Conservation (phyloP, 306 rosid genomes). For the Prunus persica region DNA sequence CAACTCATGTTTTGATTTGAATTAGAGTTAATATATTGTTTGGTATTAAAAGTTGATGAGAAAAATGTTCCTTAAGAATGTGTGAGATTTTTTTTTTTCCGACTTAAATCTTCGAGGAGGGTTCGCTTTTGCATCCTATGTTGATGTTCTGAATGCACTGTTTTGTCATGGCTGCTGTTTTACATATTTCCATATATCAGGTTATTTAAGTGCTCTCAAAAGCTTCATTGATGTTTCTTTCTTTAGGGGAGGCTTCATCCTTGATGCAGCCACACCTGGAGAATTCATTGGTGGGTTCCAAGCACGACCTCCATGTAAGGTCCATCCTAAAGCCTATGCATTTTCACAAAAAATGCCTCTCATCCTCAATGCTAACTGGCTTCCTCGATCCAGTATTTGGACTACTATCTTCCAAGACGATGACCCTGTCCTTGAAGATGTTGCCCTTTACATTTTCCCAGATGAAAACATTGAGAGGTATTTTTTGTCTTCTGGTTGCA, state of each 20-base stretch:
- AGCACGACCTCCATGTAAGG: conserved; percentile 58
- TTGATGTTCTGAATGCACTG: neutral
- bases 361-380: conserved; percentile 40
- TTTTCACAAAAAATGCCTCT: conserved; percentile 49
- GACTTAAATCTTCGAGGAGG: neutral
- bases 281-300: conserved; percentile 45
- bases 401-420: conserved; percentile 40
- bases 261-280: conserved; percentile 15
- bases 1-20: neutral
- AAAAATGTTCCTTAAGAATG: neutral
- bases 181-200: neutral
- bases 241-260: conserved; percentile 64
- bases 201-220: neutral
- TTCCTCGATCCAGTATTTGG: conserved; percentile 37
- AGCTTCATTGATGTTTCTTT: conserved; percentile 15
- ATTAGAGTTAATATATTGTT: neutral
- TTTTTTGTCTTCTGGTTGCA: conserved; percentile 23
- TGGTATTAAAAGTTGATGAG: neutral
- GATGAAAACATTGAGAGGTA: conserved; percentile 45
- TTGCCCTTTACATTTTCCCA: conserved; percentile 71
- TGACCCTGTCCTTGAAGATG: conserved; percentile 52
- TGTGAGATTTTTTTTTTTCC: neutral
- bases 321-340: conserved; percentile 41
- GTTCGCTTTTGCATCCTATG: neutral
- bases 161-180: neutral